Base-by-base conservation (phyloP, 805 yeast species). In the Kluyveromyces dobzhanskii region DNA sequence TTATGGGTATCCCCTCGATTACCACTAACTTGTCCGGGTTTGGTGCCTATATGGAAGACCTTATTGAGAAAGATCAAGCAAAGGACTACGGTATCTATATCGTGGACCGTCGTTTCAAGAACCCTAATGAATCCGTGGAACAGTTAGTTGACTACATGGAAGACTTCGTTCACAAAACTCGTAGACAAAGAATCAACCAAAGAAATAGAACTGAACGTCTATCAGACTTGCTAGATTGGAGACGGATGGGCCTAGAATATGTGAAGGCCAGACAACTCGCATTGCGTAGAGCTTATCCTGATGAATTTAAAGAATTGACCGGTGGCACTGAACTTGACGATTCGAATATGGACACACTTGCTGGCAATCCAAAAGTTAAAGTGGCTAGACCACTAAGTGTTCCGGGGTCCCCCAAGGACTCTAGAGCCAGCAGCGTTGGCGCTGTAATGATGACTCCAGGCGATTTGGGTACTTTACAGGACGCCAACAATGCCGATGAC, bases 21-120 rank as follows among this genome's bases (percentile, higher is more conserved):
- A 90, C 98, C 9, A 90, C 98, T 30, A 90, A 90, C 60, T 67
- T 90, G 44, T 85, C 96, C 2, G 98, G 98, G 1, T 90, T 90
- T 58, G 98, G 98, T 36, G 94, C 97, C 49, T 90, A 90, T 66
- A 90, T 90, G 97, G 98, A 90, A 65, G 97, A 90, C 61, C 71
- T 90, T 47, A 90, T 90, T 59, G 97, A 90, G 59, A 85, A 85
- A 53, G 54, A 61, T 34, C 65, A 61, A 45, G 82, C 97, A 14
- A 75, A 82, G 44, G 97, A 92, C 64, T 92, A 92, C 56, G 98
- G 98, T 57, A 92, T 90, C 55, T 92, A 92, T 65, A 85, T 90
- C 49, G 97, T 90, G 37, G 98, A 90, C 64, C 77, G 98, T 59
- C 79, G 97, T 59, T 73, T 80, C 73, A 85, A 87, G 65, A 77